Evolutionary conservation across 1,139 yeast species (phyloP).

Genomic region (Magnusiomyces sp.): DNA sequence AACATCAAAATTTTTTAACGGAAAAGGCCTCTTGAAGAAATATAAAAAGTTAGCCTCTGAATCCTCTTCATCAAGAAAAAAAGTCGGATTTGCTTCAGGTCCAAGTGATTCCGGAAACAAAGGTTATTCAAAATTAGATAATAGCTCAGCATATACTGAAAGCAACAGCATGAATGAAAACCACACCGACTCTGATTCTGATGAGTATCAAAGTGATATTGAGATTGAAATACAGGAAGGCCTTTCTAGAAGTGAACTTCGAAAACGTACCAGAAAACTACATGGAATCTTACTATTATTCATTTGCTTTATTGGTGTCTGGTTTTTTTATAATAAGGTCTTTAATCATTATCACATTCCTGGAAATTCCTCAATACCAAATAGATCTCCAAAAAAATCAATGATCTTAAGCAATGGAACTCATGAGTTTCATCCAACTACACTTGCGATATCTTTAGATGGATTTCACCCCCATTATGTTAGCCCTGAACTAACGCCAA

Average conservation of each 20-base stretch:
- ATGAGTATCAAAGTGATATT: constrained; percentile 14
- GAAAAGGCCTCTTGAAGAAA: constrained; percentile 4
- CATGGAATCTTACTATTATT: constrained; percentile 12
- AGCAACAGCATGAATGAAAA: constrained; percentile 7
- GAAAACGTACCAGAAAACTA: constrained; percentile 6
- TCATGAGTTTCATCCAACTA: constrained; percentile 63
- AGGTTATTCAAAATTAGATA: not conserved
- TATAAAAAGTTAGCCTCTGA: constrained; percentile 12
- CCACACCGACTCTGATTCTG: constrained; percentile 11
- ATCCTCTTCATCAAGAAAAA: constrained; percentile 6
- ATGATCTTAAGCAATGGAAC: constrained; percentile 54
- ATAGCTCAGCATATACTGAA: not conserved
- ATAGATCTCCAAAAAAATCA: constrained; percentile 3
- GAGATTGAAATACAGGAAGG: constrained; percentile 14
- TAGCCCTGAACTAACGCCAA: constrained; percentile 59
- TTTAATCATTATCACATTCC: not conserved
- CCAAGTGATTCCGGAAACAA: constrained; percentile 2
- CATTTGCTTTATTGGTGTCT: constrained; percentile 7
- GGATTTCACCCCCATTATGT: constrained; percentile 91
- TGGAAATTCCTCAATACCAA: not conserved
- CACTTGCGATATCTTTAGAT: constrained; percentile 68
- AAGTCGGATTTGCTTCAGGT: constrained; percentile 14
- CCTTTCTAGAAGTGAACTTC: constrained; percentile 9
- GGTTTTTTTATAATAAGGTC: constrained; percentile 13
- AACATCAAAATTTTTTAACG: constrained; percentile 4